phyloP scores from a whole-genome alignment of 2,329 filamentous ascomycete genomes.

The Fusarium austroafricanum region DNA sequence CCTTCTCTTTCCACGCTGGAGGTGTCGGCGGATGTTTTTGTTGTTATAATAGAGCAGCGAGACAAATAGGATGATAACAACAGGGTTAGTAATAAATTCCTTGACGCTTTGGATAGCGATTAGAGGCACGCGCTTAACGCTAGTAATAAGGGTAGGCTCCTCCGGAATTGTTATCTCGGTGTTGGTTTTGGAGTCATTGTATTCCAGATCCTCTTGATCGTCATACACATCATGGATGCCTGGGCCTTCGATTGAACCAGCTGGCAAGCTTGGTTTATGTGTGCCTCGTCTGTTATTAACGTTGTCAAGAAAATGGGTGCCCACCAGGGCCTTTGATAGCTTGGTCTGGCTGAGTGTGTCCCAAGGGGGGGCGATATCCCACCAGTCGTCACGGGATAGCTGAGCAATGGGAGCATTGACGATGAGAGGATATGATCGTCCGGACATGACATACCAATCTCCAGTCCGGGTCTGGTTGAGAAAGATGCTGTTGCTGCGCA shows the following conservation, averaged over 20 bases:
- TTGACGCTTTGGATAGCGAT: conserved; percentile 62
- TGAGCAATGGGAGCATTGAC: conserved; percentile 70
- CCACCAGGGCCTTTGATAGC: conserved; percentile 72
- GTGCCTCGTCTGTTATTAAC: conserved; percentile 47
- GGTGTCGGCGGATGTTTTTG: conserved; percentile 58
- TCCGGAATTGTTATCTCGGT: conserved; percentile 46
- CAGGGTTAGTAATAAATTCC: conserved; percentile 68
- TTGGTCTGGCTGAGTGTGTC: conserved; percentile 58
- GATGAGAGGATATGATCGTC: conserved; percentile 85
- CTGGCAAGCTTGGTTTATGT: conserved; percentile 55
- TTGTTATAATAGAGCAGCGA: conserved; percentile 57
- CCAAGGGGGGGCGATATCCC: conserved; percentile 56
- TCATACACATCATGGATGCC: conserved; percentile 15
- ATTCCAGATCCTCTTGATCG: conserved; percentile 47
- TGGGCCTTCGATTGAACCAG: conserved; percentile 46
- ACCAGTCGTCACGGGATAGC: conserved; percentile 60
- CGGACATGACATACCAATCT: conserved; percentile 94
- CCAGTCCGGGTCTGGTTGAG: conserved; percentile 88
- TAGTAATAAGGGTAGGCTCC: conserved; percentile 60
- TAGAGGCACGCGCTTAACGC: conserved; percentile 63
- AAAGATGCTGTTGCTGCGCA: conserved; percentile 76
- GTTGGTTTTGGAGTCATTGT: conserved; percentile 48
- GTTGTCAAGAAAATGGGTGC: conserved; percentile 74
- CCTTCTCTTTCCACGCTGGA: conserved; percentile 49
- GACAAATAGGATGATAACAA: conserved; percentile 60